These are phyloP conservation scores for Fusarium pseudograminearum DNA, from an alignment of 2,329 filamentous ascomycete species.

Conservation along the genomic window DNA sequence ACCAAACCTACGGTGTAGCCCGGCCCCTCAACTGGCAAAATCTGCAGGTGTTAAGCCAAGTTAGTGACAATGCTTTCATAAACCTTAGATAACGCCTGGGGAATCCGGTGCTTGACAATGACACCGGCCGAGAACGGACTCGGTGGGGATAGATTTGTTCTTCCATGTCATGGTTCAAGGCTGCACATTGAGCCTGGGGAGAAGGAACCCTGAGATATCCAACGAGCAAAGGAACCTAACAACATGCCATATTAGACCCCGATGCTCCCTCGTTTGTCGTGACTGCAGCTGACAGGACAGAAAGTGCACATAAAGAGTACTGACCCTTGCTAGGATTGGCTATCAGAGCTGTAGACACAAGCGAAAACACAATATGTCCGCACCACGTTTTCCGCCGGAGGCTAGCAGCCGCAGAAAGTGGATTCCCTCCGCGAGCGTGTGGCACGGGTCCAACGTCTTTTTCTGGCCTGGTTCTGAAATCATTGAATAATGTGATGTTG, in stretches of 20 bases:
- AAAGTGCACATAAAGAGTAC: conserved; percentile 21
- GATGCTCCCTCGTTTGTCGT: conserved; percentile 30
- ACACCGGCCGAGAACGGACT: conserved; percentile 20
- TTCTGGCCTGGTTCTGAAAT: conserved; percentile 15
- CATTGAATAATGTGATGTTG: conserved; percentile 4
- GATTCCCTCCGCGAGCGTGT: conserved; percentile 28
- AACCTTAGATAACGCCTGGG: conserved; percentile 20
- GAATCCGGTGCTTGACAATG: conserved; percentile 23
- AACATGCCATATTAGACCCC: conserved; percentile 34
- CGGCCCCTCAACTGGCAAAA: conserved; percentile 14
- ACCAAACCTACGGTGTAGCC: conserved; percentile 27
- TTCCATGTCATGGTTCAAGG: conserved; percentile 15
- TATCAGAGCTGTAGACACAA: conserved; percentile 11
- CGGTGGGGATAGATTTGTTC: conserved; percentile 1
- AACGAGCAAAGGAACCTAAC: conserved; percentile 25
- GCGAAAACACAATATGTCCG: conserved; percentile 7
- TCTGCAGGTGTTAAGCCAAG: conserved; percentile 14
- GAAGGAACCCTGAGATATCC: conserved; percentile 23
- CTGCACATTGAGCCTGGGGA: conserved; percentile 8
- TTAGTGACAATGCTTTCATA: not conserved
- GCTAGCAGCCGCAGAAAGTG: conserved; percentile 34
- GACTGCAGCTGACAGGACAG: conserved; percentile 8
- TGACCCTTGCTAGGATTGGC: conserved; percentile 8
- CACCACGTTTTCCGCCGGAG: conserved; percentile 28
- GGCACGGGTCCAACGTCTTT: conserved; percentile 42